Conservation (phyloP, 1,139 yeast species). For the Blastobotrys proliferans region DNA sequence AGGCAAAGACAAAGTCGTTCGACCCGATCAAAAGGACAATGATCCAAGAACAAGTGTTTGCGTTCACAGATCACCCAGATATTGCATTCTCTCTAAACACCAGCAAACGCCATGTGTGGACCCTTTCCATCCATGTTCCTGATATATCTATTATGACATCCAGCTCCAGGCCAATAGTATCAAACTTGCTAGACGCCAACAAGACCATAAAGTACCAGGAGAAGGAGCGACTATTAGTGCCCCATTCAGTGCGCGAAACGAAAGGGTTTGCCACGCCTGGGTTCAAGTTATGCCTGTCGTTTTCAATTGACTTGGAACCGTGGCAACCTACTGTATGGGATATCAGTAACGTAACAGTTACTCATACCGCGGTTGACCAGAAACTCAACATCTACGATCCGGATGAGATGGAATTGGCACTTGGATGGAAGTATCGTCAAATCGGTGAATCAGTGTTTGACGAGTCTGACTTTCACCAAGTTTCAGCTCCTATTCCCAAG, state of each 20-base stretch:
- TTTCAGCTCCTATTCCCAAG: not conserved
- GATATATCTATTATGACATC: slow-evolving; percentile 14
- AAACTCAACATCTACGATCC: no score
- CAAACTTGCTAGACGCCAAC: slow-evolving; percentile 9
- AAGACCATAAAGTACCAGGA: slow-evolving; percentile 4
- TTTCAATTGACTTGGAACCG: slow-evolving; percentile 17
- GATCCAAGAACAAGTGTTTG: not conserved
- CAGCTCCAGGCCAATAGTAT: slow-evolving; percentile 3
- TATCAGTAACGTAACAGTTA: not conserved
- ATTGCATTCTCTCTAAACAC: slow-evolving; percentile 20
- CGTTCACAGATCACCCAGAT: slow-evolving; percentile 14
- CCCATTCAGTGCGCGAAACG: not conserved
- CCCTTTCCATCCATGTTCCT: slow-evolving; percentile 18
- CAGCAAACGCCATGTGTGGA: slow-evolving; percentile 8
- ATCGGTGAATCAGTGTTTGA: slow-evolving; percentile 9
- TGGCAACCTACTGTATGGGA: slow-evolving; percentile 13
- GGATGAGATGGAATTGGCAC: slow-evolving; percentile 8
- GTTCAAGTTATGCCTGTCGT: slow-evolving; percentile 17
- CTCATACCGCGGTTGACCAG: not conserved
- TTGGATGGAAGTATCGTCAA: slow-evolving; percentile 12
- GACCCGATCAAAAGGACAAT: slow-evolving; percentile 2
- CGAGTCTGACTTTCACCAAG: not conserved
- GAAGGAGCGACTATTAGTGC: not conserved
- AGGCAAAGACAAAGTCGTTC: not conserved
- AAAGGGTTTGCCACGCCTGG: not conserved